These are phyloP conservation scores for Populus hybrid DNA, from an alignment of 441 rosid genomes.

Conservation along the genomic window DNA sequence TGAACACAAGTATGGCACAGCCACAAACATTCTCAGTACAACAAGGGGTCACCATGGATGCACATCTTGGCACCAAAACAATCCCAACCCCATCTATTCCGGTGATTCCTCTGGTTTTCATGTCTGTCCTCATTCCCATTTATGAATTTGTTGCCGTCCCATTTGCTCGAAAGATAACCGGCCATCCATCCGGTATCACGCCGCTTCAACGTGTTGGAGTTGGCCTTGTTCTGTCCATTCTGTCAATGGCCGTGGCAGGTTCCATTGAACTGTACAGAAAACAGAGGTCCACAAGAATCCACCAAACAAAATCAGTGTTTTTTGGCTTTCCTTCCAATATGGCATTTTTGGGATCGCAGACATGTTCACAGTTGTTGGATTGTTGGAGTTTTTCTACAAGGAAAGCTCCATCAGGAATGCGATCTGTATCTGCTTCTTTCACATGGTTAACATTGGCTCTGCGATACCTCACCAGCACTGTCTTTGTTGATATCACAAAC, in stretches of 20 bases:
- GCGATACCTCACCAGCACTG: slow-evolving; percentile 20
- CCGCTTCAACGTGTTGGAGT: slow-evolving; percentile 3
- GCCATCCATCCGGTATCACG: not conserved
- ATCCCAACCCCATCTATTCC: not conserved
- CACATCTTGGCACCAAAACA: slow-evolving; percentile 1
- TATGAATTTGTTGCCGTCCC: not conserved
- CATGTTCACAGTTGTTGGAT: slow-evolving; percentile 27
- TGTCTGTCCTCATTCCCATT: not conserved
- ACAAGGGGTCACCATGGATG: not conserved
- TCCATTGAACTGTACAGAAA: slow-evolving; percentile 4
- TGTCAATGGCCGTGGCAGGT: slow-evolving; percentile 2
- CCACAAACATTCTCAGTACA: not conserved
- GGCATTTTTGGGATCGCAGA: slow-evolving; percentile 27
- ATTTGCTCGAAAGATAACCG: not conserved
- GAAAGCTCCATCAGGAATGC: slow-evolving; percentile 7
- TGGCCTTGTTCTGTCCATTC: slow-evolving; percentile 2
- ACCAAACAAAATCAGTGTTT: slow-evolving; percentile 9
- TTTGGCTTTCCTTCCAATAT: slow-evolving; percentile 26
- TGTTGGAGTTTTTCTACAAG: slow-evolving; percentile 15
- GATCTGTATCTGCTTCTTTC: slow-evolving; percentile 8
- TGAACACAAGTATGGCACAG: slow-evolving; percentile 3
- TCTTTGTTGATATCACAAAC: slow-evolving; percentile 12
- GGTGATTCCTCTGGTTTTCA: not conserved
- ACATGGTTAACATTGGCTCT: slow-evolving; percentile 3
- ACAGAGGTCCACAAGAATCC: not conserved